Percentiles rank a stretch among this genome's conserved stretches.
These are phyloP conservation scores for Ophiosphaerella herpotricha DNA, from an alignment of 2,329 filamentous ascomycete species.

Conservation along the genomic window DNA sequence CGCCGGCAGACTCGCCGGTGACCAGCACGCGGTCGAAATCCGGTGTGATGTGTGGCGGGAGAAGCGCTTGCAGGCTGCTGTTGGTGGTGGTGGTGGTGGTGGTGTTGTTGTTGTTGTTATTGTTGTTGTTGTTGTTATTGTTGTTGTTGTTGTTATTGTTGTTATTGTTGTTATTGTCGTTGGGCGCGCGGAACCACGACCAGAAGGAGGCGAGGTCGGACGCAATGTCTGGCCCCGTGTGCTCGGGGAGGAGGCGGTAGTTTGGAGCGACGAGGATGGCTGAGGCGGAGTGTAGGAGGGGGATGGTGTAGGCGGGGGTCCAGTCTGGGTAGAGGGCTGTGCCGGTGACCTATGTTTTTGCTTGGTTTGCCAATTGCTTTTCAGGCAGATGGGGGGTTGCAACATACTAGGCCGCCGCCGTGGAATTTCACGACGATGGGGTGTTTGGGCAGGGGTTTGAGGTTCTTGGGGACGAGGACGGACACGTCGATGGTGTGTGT, in stretches of 20 bases:
- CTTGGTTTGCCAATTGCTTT: too few relatives aligned
- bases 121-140: too few relatives aligned
- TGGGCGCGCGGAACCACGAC: constrained; percentile 46
- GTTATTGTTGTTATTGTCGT: too few relatives aligned
- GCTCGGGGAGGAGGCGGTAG: constrained; percentile 59
- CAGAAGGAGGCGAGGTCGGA: constrained; percentile 56
- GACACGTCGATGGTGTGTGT: constrained; percentile 44
- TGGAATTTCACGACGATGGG: constrained; percentile 52
- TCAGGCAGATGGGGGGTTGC: neutral
- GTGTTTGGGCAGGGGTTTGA: constrained; percentile 36
- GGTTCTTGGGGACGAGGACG: constrained; percentile 47
- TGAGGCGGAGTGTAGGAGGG: constrained; percentile 45
- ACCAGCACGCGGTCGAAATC: constrained; percentile 38
- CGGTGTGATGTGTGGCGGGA: constrained; percentile 3
- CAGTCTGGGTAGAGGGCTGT: constrained; percentile 35
- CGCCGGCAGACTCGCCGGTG: constrained; percentile 47
- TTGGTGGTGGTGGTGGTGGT: too few relatives aligned
- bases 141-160: too few relatives aligned
- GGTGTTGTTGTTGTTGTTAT: too few relatives aligned
- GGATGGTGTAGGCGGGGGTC: constrained; percentile 41
- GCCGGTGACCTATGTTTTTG: constrained; percentile 22
- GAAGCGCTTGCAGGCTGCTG: constrained; percentile 12
- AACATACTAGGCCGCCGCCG: constrained; percentile 49
- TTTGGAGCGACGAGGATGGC: constrained; percentile 55
- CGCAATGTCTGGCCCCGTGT: constrained; percentile 53